Base-by-base conservation (phyloP, 1,139 yeast species). In the Hansenula lynferdii region DNA sequence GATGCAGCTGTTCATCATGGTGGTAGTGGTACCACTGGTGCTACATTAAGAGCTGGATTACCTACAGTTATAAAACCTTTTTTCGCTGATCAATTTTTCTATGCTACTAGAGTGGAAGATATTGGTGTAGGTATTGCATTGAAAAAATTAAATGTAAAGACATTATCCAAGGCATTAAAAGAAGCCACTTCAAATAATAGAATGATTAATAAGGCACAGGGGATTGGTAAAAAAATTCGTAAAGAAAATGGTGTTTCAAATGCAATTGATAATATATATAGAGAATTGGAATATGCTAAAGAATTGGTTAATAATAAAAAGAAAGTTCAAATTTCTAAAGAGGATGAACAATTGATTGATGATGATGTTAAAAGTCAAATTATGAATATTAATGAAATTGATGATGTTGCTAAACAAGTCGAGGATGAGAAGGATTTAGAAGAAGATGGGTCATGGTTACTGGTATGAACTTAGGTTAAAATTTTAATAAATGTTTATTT, bases 1-100 rank as follows among this genome's bases (percentile, higher is more conserved):
- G 96, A 90, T 61, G 97, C 92, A 0, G 96, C 95, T 1, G 96
- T 90, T 5, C 98, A 90, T 55, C 98, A 90, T 60, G 98, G 98
- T 28, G 98, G 98, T 0, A 84, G 96, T 0, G 98, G 98, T 2
- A 87, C 97, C 0, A 89, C 97, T 0, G 98, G 98, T 10, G 96
- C 97, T 0, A 75, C 94, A 3, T 59, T 90, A 40, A 65, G 92
- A 44, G 85, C 87, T 9, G 98, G 97, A 0, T 58, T 85, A 24
- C 97, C 97, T 0, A 86, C 96, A 0, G 75, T 90, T 29, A 80
- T 90, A 49, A 90, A 90, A 58, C 97, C 98, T 2, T 90, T 92
- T 55, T 90, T 90, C 61, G 98, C 97, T 0, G 98, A 90, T 60
- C 98, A 90, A 60, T 89, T 85, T 58, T 90, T 90, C 58, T 90